Evolutionary conservation across 1,139 yeast species (phyloP).

Genomic region (Pichia sp.): DNA sequence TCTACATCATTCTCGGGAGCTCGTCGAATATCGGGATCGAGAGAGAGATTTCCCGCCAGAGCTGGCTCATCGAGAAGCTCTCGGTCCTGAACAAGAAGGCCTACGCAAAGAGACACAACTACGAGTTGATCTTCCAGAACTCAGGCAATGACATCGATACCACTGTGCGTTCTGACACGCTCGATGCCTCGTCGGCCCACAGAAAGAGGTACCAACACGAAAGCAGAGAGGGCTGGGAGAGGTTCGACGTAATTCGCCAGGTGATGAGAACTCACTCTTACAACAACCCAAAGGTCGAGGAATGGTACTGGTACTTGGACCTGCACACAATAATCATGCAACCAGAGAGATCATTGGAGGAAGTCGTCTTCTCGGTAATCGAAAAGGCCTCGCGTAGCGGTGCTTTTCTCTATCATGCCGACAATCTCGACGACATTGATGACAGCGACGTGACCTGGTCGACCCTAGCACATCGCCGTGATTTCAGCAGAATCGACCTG

Average conservation of each 20-base stretch:
- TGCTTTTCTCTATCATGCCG: conserved; percentile 5
- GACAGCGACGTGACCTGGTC: conserved; percentile 9
- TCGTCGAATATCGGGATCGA: conserved; percentile 61
- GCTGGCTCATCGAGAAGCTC: conserved; percentile 92
- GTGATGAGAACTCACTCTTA: conserved; percentile 87
- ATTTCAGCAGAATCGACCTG: conserved; percentile 2
- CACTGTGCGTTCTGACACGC: background rate
- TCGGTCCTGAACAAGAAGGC: conserved; percentile 85
- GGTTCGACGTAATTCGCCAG: conserved; percentile 85
- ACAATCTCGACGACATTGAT: background rate
- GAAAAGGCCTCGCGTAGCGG: conserved; percentile 9
- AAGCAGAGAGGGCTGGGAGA: conserved; percentile 98
- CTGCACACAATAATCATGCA: conserved; percentile 95
- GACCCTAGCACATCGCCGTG: conserved; percentile 5
- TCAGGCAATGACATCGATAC: conserved; percentile 38
- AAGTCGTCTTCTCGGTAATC: conserved; percentile 6
- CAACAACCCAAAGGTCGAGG: conserved; percentile 47
- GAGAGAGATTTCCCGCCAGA: conserved; percentile 95
- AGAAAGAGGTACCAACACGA: conserved; percentile 91
- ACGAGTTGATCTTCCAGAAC: conserved; percentile 83
- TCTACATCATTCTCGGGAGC: conserved; percentile 35
- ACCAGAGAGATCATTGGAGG: conserved; percentile 51
- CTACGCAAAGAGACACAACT: conserved; percentile 85
- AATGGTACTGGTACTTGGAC: conserved; percentile 99
- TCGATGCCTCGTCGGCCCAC: conserved; percentile 37